phyloP scores from a whole-genome alignment of 1,139 yeast species.

The Taphrina betulina region DNA sequence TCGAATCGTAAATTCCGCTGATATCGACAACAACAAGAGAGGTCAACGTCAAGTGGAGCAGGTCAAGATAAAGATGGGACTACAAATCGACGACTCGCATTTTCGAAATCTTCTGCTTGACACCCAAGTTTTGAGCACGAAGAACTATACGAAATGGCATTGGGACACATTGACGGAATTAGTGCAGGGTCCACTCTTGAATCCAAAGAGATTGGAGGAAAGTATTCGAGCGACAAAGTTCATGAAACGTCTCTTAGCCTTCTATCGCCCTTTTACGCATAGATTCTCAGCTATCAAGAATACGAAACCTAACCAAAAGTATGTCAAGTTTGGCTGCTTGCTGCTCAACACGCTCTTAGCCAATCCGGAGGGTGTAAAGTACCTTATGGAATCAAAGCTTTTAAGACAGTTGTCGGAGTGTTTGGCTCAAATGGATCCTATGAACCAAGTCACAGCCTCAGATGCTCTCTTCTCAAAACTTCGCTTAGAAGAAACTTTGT shows the following conservation, averaged over 20 bases:
- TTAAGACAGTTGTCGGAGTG: constrained; percentile 85
- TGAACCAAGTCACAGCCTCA: constrained; percentile 65
- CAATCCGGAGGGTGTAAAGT: constrained; percentile 64
- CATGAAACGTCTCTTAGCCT: constrained; percentile 76
- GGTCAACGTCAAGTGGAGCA: constrained; percentile 46
- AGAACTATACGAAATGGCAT: constrained; percentile 82
- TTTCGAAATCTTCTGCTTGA: constrained; percentile 65
- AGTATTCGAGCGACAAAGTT: constrained; percentile 76
- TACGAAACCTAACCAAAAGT: constrained; percentile 55
- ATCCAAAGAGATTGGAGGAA: constrained; percentile 74
- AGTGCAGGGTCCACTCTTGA: constrained; percentile 75
- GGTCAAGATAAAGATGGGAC: constrained; percentile 52
- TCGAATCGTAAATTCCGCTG: neutral
- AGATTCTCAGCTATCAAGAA: constrained; percentile 66
- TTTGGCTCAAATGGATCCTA: constrained; percentile 78
- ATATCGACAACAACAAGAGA: constrained; percentile 38
- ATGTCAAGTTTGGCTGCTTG: constrained; percentile 70
- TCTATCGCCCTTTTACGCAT: constrained; percentile 86
- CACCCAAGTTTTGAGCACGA: constrained; percentile 71
- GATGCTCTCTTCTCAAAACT: constrained; percentile 70
- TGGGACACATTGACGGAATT: constrained; percentile 71
- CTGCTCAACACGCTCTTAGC: constrained; percentile 65
- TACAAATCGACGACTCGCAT: constrained; percentile 65
- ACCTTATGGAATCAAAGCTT: constrained; percentile 69
- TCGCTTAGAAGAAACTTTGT: constrained; percentile 62